A percentile compares a stretch with the other conserved stretches of the same genome.
Conservation (phyloP, 225 moss, liverwort and hornwort genomes). For the Pleurozium schreberi region DNA sequence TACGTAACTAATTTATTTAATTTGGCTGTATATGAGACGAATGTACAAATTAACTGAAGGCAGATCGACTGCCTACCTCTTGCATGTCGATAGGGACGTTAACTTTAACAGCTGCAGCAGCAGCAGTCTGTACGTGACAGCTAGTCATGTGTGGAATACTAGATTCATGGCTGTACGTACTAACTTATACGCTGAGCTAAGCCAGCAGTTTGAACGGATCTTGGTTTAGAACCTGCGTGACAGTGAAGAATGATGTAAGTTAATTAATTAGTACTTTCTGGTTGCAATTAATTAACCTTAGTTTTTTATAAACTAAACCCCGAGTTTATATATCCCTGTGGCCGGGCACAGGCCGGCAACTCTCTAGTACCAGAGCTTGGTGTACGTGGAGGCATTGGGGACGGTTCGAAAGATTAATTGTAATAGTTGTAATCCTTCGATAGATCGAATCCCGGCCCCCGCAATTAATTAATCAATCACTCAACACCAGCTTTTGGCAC, state of each 20-base stretch:
- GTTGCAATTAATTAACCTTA: neutral
- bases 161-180: neutral
- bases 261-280: neutral
- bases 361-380: neutral
- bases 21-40: neutral
- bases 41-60: neutral
- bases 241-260: neutral
- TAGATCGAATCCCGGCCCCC: too few relatives aligned
- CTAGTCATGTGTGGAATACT: neutral
- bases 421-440: neutral
- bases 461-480: neutral
- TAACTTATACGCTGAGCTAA: neutral
- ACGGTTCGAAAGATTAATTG: neutral
- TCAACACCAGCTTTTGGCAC: neutral
- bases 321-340: neutral
- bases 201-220: neutral
- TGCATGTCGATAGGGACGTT: neutral
- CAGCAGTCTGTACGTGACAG: neutral
- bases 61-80: neutral
- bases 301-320: neutral
- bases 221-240: neutral
- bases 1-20: neutral
- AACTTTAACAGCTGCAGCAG: neutral
- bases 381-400: neutral
- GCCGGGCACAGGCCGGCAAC: neutral